Evolutionary conservation across 2,329 filamentous ascomycete genomes (phyloP).

Genomic region (Leptographium wingfieldii): DNA sequence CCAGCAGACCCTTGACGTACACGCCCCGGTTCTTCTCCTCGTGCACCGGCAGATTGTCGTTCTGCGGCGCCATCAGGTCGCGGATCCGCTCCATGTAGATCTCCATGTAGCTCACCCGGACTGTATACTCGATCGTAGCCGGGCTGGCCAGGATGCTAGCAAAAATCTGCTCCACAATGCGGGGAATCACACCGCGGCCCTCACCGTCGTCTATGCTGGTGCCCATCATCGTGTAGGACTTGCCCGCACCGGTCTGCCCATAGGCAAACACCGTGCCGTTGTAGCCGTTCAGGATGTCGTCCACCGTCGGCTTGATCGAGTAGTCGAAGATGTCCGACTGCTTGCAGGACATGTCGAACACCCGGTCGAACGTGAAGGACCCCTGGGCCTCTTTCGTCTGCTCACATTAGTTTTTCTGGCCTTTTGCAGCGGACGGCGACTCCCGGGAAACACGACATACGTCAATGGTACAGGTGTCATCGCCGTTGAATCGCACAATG

Average conservation of each 20-base stretch:
- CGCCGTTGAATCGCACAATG: slow-evolving; percentile 77
- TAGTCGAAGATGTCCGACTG: slow-evolving; percentile 96
- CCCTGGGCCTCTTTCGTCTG: slow-evolving; percentile 74
- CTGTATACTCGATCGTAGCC: slow-evolving; percentile 94
- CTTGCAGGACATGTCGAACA: slow-evolving; percentile 86
- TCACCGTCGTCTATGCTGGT: slow-evolving; percentile 84
- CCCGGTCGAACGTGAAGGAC: slow-evolving; percentile 90
- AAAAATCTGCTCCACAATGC: slow-evolving; percentile 96
- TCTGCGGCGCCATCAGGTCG: slow-evolving; percentile 81
- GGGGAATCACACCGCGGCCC: slow-evolving; percentile 86
- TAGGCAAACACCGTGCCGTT: slow-evolving; percentile 99
- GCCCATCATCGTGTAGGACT: slow-evolving; percentile 99
- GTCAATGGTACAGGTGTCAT: slow-evolving; percentile 77
- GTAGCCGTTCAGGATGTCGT: slow-evolving; percentile 97
- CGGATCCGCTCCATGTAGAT: slow-evolving; percentile 99
- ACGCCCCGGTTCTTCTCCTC: slow-evolving; percentile 94
- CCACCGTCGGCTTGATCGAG: slow-evolving; percentile 88
- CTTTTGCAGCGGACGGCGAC: background rate
- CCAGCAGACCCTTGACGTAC: slow-evolving; percentile 88
- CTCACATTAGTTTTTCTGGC: slow-evolving; percentile 14
- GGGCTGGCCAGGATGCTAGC: slow-evolving; percentile 86
- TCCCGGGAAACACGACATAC: slow-evolving; percentile 38
- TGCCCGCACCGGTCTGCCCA: slow-evolving; percentile 94
- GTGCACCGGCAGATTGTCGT: slow-evolving; percentile 95
- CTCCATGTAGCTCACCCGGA: slow-evolving; percentile 97